These are phyloP conservation scores for Ceratocystis variospora DNA, from an alignment of 2,329 filamentous ascomycete genomes.

Conservation along the genomic window DNA sequence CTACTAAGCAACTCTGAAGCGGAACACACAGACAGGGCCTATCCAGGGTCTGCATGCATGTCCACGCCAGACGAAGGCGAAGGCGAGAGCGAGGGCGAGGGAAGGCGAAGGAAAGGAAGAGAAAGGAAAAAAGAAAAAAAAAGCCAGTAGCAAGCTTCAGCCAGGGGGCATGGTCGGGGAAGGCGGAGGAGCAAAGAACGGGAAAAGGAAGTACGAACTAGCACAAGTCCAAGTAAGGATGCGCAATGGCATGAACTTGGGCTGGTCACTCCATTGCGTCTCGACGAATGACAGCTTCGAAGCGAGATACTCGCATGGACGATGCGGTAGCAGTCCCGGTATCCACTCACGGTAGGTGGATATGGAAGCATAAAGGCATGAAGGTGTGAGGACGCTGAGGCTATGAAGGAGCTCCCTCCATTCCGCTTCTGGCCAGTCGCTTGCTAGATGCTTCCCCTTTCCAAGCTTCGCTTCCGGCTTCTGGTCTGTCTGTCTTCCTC, in stretches of 20 bases:
- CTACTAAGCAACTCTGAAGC: background rate
- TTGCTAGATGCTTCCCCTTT: background rate
- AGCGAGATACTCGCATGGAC: no score
- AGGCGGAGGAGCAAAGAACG: constrained; percentile 2
- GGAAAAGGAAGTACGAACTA: constrained; percentile 1
- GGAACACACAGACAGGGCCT: background rate
- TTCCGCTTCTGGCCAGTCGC: no score
- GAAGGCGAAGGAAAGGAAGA: background rate
- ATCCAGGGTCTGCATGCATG: background rate
- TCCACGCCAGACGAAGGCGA: no score
- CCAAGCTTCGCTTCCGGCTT: background rate
- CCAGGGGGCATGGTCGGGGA: background rate
- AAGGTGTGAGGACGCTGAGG: no score
- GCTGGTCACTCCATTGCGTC: background rate
- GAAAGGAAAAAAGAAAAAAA: background rate
- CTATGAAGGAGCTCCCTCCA: no score
- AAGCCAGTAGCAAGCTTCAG: background rate
- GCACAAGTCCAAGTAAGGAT: background rate
- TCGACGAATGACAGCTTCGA: constrained; percentile 1
- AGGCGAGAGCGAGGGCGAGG: background rate
- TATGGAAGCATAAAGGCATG: no score
- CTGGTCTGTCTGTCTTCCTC: background rate
- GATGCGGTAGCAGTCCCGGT: no score
- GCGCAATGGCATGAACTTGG: background rate
- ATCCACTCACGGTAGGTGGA: no score